Evolutionary conservation across 208 protist species (phyloP).

Genomic region (Trypanosoma mega): DNA sequence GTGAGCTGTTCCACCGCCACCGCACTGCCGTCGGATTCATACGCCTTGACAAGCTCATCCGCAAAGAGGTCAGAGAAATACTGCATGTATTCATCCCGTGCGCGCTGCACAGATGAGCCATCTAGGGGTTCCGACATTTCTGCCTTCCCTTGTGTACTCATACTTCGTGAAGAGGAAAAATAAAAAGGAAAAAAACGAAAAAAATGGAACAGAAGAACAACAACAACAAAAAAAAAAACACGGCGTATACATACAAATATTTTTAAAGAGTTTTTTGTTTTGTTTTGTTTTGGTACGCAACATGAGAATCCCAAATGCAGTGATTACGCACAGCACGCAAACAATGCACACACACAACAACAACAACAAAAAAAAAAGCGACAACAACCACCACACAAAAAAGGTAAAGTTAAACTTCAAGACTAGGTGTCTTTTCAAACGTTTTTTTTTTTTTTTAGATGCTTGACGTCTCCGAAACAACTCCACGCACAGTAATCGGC

Average conservation of each 20-base stretch:
- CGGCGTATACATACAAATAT: neutral
- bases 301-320: too few species aligned
- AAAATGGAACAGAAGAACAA: slow-evolving; percentile 4
- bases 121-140: slow-evolving; percentile 33
- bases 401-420: neutral
- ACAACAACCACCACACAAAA: neutral
- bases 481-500: slow-evolving; percentile 14
- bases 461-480: slow-evolving; percentile 3
- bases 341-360: neutral
- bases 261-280: neutral
- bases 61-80: slow-evolving; percentile 81
- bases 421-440: too few species aligned
- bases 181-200: neutral
- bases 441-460: slow-evolving; percentile 6
- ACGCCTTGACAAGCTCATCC: slow-evolving; percentile 77
- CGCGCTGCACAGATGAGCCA: slow-evolving; percentile 36
- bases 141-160: neutral
- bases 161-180: neutral
- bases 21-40: slow-evolving; percentile 75
- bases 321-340: neutral
- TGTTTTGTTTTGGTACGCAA: too few species aligned
- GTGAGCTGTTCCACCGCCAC: slow-evolving; percentile 81
- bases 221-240: slow-evolving; percentile 8
- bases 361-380: neutral
- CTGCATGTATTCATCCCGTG: slow-evolving; percentile 87